These are phyloP conservation scores for Kewa caespitosa DNA, from an alignment of 179 eudicot genomes.

Conservation along the genomic window DNA sequence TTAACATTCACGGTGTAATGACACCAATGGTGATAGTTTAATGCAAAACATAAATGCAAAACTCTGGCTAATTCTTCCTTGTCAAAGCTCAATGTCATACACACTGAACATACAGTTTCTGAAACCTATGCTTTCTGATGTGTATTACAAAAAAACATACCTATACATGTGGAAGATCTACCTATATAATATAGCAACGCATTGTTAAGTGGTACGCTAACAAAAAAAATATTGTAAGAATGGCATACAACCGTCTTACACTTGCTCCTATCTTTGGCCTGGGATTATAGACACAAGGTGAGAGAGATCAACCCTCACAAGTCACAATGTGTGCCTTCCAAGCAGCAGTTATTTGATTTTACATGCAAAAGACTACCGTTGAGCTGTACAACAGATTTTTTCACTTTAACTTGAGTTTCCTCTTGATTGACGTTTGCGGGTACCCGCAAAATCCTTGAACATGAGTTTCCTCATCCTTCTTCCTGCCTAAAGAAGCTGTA, in stretches of 20 bases:
- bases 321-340: neutral
- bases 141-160: no score
- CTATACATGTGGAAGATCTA: no score
- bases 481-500: slow-evolving; percentile 73
- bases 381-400: slow-evolving; percentile 17
- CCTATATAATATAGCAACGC: no score
- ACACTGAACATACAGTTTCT: no score
- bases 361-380: neutral
- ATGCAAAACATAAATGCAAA: no score
- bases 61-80: no score
- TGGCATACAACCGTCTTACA: slow-evolving; percentile 5
- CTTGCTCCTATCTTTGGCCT: neutral
- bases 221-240: no score
- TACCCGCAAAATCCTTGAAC: neutral
- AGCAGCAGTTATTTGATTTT: slow-evolving; percentile 5
- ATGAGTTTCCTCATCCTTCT: slow-evolving; percentile 30
- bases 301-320: neutral
- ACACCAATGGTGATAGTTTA: no score
- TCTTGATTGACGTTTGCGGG: slow-evolving; percentile 1
- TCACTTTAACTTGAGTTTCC: neutral
- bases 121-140: no score
- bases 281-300: neutral
- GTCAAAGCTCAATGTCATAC: no score
- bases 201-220: no score
- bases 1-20: no score